phyloP scores from a whole-genome alignment of 192 early-diverging fungal genomes.

The Podila clonocystis region DNA sequence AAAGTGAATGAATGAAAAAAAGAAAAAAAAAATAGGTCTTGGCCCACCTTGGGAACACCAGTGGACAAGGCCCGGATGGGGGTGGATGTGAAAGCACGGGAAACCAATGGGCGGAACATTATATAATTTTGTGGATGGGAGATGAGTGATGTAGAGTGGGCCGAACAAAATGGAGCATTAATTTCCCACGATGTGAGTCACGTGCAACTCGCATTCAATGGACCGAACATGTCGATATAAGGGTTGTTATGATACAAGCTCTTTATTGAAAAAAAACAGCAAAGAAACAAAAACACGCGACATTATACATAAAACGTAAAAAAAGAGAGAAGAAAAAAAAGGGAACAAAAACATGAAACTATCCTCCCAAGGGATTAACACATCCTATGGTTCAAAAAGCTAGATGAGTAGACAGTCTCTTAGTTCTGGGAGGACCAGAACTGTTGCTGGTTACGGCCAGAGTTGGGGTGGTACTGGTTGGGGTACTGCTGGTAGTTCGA shows the following conservation, averaged over 20 bases:
- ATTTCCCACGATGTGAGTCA: neutral
- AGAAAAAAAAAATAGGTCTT: neutral
- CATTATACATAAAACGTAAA: constrained; percentile 1
- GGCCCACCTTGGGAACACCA: constrained; percentile 39
- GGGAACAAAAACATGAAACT: constrained; percentile 2
- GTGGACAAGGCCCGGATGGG: constrained; percentile 27
- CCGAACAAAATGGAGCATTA: neutral
- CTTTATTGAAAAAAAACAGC: constrained; percentile 13
- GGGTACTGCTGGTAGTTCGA: constrained; percentile 61
- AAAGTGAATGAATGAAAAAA: neutral
- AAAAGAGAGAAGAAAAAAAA: neutral
- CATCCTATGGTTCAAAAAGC: constrained; percentile 14
- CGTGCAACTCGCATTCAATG: no score
- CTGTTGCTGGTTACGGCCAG: constrained; percentile 50
- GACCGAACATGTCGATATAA: no score
- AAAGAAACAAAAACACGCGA: constrained; percentile 2
- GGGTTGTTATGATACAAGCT: neutral
- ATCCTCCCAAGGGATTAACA: neutral
- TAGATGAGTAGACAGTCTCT: constrained; percentile 8
- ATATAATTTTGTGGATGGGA: constrained; percentile 17
- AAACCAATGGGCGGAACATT: constrained; percentile 36
- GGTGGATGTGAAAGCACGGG: constrained; percentile 19
- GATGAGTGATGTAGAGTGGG: neutral
- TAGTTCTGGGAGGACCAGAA: constrained; percentile 57
- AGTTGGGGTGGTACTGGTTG: constrained; percentile 50